Evolutionary conservation across 2,329 filamentous ascomycete genomes (phyloP).

Genomic region (Colletotrichum sp.): DNA sequence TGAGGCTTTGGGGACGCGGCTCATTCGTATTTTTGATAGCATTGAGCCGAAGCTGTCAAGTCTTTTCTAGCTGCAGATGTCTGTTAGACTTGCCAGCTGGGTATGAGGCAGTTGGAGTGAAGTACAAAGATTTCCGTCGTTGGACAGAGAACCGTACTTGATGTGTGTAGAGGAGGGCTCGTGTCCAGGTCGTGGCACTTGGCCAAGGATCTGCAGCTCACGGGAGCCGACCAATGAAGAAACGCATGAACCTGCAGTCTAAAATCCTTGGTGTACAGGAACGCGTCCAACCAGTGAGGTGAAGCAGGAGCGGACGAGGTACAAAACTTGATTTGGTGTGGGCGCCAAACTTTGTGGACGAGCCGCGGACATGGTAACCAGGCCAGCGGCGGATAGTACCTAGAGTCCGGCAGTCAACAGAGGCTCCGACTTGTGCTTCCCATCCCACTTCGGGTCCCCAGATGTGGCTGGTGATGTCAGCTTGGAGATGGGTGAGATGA

Average conservation of each 20-base stretch:
- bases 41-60: background rate
- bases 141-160: background rate
- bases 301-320: background rate
- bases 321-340: conserved; percentile 19
- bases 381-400: background rate
- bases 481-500: background rate
- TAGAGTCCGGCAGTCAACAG: background rate
- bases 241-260: background rate
- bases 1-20: background rate
- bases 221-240: conserved; percentile 1
- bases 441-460: background rate
- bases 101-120: background rate
- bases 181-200: conserved; percentile 18
- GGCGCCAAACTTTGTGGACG: background rate
- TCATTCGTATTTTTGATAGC: background rate
- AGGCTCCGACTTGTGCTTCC: background rate
- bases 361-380: background rate
- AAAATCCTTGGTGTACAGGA: conserved; percentile 13
- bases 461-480: background rate
- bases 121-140: background rate
- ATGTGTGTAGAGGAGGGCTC: conserved; percentile 7
- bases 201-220: background rate
- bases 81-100: background rate
- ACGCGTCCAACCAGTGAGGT: conserved; percentile 14
- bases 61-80: background rate